phyloP scores from a whole-genome alignment of 2,329 filamentous ascomycete species.

The Paramyrothecium roridum region DNA sequence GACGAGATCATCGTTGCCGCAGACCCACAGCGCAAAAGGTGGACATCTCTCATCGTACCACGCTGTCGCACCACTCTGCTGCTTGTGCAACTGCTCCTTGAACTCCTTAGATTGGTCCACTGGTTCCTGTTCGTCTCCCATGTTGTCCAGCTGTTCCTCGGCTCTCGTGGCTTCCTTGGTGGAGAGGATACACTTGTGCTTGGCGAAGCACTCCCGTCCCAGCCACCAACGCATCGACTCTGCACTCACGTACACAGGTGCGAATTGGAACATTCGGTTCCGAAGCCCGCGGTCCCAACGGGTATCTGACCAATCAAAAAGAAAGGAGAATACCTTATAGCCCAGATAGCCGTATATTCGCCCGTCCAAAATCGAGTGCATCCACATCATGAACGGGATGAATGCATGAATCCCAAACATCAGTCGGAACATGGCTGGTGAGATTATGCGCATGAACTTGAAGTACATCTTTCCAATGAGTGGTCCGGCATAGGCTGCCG shows the following conservation, averaged over 20 bases:
- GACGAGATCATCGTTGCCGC: conserved; percentile 78
- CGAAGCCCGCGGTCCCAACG: conserved; percentile 81
- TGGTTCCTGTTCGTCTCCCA: conserved; percentile 5
- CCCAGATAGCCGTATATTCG: conserved; percentile 75
- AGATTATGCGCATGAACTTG: conserved; percentile 83
- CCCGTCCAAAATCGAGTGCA: conserved; percentile 66
- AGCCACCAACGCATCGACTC: conserved; percentile 97
- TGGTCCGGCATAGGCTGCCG: conserved; percentile 85
- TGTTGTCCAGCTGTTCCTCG: conserved; percentile 60
- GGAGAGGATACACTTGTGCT: conserved; percentile 80
- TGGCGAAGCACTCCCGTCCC: conserved; percentile 74
- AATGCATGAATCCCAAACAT: conserved; percentile 92
- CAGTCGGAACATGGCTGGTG: conserved; percentile 70
- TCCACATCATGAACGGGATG: conserved; percentile 89
- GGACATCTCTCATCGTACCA: conserved; percentile 83
- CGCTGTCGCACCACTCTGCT: conserved; percentile 51
- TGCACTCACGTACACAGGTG: conserved; percentile 83
- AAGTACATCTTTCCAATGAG: conserved; percentile 86
- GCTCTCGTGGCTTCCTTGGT: conserved; percentile 67
- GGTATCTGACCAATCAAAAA: conserved; percentile 83
- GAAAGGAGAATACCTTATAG: conserved; percentile 83
- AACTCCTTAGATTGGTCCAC: conserved; percentile 13
- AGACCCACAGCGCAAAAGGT: conserved; percentile 86
- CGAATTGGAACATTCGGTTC: conserved; percentile 85
- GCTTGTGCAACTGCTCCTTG: conserved; percentile 30